Evolutionary conservation across 139 green algal species (phyloP).

Genomic region (Prasinococcaceae sp.): DNA sequence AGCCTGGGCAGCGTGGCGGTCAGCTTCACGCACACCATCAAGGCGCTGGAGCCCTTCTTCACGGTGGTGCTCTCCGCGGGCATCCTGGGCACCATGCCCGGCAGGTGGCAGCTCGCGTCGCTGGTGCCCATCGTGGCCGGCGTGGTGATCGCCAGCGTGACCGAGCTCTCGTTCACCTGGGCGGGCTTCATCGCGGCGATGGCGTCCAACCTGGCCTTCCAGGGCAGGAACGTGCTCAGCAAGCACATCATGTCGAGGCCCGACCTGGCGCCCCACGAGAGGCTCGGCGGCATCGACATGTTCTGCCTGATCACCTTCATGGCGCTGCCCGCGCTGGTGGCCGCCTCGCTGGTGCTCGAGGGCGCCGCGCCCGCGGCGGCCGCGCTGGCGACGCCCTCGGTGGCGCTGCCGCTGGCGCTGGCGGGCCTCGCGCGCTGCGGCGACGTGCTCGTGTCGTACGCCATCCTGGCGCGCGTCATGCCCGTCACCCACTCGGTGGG

Average conservation of each 20-base stretch:
- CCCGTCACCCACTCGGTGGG: conserved; percentile 20
- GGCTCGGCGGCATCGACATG: no score
- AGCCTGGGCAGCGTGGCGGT: conserved; percentile 11
- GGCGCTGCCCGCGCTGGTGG: no score
- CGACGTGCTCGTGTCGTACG: conserved; percentile 11
- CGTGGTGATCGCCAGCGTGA: conserved; percentile 30
- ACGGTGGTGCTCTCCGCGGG: conserved; percentile 13
- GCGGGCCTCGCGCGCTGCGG: no score
- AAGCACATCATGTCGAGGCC: conserved; percentile 32
- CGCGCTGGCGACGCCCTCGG: no score
- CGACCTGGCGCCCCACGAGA: no score
- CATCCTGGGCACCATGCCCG: conserved; percentile 9
- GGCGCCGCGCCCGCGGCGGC: no score
- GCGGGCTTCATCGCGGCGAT: conserved; percentile 31
- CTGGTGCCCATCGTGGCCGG: conserved; percentile 23
- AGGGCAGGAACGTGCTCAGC: conserved; percentile 28
- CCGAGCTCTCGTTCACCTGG: conserved; percentile 36
- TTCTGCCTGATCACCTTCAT: no score
- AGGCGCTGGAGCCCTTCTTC: conserved; percentile 22
- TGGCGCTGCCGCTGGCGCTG: no score
- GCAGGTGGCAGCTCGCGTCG: not conserved
- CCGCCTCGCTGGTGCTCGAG: no score
- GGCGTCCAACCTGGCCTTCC: conserved; percentile 33
- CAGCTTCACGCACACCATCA: conserved; percentile 25
- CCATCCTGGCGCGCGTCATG: conserved; percentile 5